phyloP scores from a whole-genome alignment of 306 rosid genomes.

The Medicago arabica region DNA sequence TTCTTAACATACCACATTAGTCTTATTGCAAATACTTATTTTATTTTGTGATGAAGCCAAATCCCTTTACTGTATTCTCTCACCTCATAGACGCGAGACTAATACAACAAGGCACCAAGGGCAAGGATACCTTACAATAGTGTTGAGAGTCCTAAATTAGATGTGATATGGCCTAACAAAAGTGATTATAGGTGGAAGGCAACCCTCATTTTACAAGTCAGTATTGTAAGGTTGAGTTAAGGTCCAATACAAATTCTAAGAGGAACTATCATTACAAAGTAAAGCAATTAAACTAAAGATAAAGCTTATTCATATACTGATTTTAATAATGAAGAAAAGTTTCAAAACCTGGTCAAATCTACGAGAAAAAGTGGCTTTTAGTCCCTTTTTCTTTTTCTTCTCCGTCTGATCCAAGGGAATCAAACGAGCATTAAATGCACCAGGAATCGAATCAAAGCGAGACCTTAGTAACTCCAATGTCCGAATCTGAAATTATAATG shows the following conservation, averaged over 20 bases:
- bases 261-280: slow-evolving; percentile 6
- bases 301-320: background rate
- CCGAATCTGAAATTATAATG: slow-evolving; percentile 72
- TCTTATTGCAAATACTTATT: background rate
- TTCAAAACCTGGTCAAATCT: slow-evolving; percentile 77
- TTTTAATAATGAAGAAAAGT: slow-evolving; percentile 37
- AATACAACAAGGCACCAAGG: background rate
- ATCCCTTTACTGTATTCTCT: background rate
- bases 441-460: slow-evolving; percentile 86
- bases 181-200: background rate
- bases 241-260: background rate
- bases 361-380: slow-evolving; percentile 67
- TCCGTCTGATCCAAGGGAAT: slow-evolving; percentile 68
- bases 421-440: slow-evolving; percentile 83
- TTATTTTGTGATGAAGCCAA: background rate
- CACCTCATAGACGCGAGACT: background rate
- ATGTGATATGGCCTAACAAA: background rate
- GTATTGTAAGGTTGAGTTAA: background rate
- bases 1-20: background rate
- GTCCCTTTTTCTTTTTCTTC: slow-evolving; percentile 59
- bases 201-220: background rate
- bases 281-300: background rate
- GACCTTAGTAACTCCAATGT: slow-evolving; percentile 83
- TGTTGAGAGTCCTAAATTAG: background rate
- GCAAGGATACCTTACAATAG: background rate